Percentiles rank a stretch among this genome's conserved stretches.
Conservation (phyloP, 306 rosid genomes). For the Echinosophora koreensis region DNA sequence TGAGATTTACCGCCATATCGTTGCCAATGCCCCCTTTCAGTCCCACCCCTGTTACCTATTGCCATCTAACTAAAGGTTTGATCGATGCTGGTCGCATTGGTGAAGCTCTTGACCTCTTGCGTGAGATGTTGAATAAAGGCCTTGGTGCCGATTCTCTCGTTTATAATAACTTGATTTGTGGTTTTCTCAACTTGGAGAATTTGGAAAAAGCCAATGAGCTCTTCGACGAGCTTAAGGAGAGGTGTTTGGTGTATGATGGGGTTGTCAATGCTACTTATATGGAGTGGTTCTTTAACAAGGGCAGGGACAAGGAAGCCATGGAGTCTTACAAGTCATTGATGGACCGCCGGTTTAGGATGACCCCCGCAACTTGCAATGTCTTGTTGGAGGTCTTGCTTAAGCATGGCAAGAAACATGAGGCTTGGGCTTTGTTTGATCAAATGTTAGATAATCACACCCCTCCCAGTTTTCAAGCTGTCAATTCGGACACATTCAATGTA, state of each 20-base stretch:
- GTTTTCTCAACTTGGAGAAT: constrained; percentile 75
- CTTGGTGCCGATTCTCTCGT: constrained; percentile 94
- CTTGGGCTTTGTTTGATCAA: constrained; percentile 72
- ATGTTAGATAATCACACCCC: constrained; percentile 96
- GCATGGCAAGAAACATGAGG: constrained; percentile 64
- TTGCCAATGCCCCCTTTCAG: constrained; percentile 79
- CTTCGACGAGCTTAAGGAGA: constrained; percentile 89
- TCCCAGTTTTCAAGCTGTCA: constrained; percentile 85
- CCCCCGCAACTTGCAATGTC: constrained; percentile 91
- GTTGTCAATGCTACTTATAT: constrained; percentile 85
- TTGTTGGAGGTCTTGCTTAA: constrained; percentile 79
- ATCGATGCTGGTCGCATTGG: constrained; percentile 66
- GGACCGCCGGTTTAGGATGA: constrained; percentile 78
- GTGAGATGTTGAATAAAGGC: constrained; percentile 90
- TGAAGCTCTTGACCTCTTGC: constrained; percentile 83
- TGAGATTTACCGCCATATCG: constrained; percentile 71
- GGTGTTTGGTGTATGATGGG: constrained; percentile 94
- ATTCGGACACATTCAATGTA: constrained; percentile 83
- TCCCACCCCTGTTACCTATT: constrained; percentile 82
- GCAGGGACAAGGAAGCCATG: constrained; percentile 85
- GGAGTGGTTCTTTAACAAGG: constrained; percentile 82
- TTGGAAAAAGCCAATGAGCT: constrained; percentile 85
- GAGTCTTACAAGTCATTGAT: constrained; percentile 79
- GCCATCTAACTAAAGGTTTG: constrained; percentile 86
- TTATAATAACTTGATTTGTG: constrained; percentile 74